Conservation (phyloP, 225 moss, liverwort and hornwort species). For the Pseudisothecium myosuroides region DNA sequence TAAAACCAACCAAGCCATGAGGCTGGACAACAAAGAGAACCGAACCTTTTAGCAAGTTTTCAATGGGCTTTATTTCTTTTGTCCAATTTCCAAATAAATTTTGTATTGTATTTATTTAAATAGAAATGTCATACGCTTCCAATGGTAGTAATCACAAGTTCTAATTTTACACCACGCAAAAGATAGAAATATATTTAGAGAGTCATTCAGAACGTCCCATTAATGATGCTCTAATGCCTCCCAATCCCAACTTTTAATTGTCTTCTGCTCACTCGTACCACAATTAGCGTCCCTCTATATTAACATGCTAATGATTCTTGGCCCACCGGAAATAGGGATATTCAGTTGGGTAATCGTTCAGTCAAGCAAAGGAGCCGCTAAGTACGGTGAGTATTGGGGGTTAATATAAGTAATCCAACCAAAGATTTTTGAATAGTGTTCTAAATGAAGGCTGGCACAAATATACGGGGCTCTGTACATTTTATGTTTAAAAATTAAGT, state of each 20-base stretch:
- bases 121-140: rapidly evolving
- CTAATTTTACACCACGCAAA: background rate
- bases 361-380: too few relatives aligned
- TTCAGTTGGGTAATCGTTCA: too few relatives aligned
- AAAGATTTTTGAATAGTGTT: background rate
- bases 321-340: background rate
- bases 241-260: background rate
- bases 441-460: background rate
- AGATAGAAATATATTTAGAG: background rate
- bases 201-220: background rate
- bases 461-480: background rate
- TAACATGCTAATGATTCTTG: background rate
- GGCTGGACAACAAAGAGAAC: too few relatives aligned
- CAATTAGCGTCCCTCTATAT: background rate
- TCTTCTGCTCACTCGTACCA: background rate
- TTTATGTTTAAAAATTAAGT: background rate
- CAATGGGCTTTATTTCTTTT: background rate
- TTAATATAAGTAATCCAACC: background rate
- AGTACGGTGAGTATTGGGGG: too few relatives aligned
- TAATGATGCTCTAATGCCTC: too few relatives aligned
- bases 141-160: background rate
- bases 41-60: background rate
- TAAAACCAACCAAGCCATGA: too few relatives aligned
- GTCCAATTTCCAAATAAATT: background rate
- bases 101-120: background rate